Evolutionary conservation across 352 stramenopile genomes (phyloP).

Genomic region (Sclerospora graminicola): DNA sequence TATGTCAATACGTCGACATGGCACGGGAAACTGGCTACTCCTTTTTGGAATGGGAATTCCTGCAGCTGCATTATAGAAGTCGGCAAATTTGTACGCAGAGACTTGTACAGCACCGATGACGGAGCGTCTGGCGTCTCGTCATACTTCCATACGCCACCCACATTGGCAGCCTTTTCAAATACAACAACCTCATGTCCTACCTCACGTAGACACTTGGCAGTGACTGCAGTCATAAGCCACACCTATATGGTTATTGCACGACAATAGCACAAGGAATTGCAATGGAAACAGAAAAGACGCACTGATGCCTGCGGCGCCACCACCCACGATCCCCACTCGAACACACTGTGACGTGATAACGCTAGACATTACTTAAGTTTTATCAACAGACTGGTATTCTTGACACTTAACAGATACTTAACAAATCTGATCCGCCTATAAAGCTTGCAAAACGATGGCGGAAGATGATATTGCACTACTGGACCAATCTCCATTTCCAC

Average conservation of each 20-base stretch:
- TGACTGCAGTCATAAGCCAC: conserved; percentile 26
- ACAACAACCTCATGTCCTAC: conserved; percentile 58
- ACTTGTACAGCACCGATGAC: conserved; percentile 67
- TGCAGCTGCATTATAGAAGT: conserved; percentile 73
- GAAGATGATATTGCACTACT: conserved; percentile 1
- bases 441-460: not conserved
- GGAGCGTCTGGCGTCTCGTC: conserved; percentile 31
- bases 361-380: conserved; percentile 12
- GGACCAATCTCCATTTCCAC: conserved; percentile 23
- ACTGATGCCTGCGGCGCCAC: conserved; percentile 68
- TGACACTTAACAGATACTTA: no score
- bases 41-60: conserved; percentile 53
- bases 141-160: conserved; percentile 79
- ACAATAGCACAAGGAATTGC: not conserved
- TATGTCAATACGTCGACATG: conserved; percentile 58
- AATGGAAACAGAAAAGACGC: conserved; percentile 11
- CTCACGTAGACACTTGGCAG: conserved; percentile 55
- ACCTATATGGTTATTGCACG: not conserved
- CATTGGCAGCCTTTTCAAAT: conserved; percentile 50
- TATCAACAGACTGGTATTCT: no score
- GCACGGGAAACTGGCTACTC: conserved; percentile 41
- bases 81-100: conserved; percentile 69
- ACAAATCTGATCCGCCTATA: no score
- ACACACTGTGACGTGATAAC: conserved; percentile 8
- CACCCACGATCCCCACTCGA: conserved; percentile 61